Base-by-base conservation (phyloP, 116 monocot genomes). In the Zostera marina region DNA sequence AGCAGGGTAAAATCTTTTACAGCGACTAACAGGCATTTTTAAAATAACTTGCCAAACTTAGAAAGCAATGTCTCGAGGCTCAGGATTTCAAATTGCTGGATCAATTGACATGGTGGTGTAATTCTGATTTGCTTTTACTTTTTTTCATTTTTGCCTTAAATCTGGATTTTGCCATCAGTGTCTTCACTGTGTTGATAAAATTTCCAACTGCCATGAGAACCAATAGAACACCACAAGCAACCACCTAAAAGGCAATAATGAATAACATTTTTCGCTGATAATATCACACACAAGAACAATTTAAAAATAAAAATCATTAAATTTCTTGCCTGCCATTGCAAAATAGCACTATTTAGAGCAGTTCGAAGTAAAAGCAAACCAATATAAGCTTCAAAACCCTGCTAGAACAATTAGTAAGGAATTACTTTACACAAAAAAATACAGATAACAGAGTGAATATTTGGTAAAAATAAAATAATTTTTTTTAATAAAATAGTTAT, bases 311-410 rank as follows among this genome's bases (percentile, higher is more conserved):
- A 1, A 54, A 60, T 6, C 10, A 11, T 14, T 13, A 46, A 22
- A 23, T 11, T 47, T 14, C 85, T 77, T 74, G 66, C 98, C 98
- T 98, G 98, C 98, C 98, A 98, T 44, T 82, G 80, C 43, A 77
- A 73, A 47, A 71, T 63, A 66, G 65, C 69, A 54, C 83, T 78
- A 25, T 49, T 70, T 49, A 82, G 52, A 58, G 90, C 83, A 45
- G 73, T 85, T 8, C 62, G 70, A 56, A 98, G 85, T 32, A 86
- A 74, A 66, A 78, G 63, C 51, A 85, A 11, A 41, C 98, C 98
- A 13, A 98, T 72, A 68, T 76, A 98, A 9, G 83, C 98, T 77
- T 98, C 85, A 74, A 98, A 98, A 39, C 74, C 83, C 98, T 98
- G 67, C 42, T 61, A 25, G 14, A 23, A 4, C 2, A 24, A 54